Evolutionary conservation across 129 eudicot genomes (phyloP), one percentile per base, ranked within the genome.

Genomic region (Lactuca saligna): DNA sequence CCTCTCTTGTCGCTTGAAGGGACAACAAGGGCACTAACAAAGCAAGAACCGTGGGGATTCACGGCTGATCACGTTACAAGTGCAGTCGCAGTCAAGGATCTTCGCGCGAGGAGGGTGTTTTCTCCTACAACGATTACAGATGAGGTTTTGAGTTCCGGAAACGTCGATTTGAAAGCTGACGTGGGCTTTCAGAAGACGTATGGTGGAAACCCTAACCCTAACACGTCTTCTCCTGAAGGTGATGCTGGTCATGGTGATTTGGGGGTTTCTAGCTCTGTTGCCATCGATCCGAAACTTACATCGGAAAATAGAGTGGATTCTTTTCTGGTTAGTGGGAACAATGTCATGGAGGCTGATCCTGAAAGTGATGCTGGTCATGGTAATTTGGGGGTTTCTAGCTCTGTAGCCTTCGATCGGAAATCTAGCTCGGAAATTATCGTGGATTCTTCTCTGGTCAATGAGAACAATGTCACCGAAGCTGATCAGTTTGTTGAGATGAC

Each of bases 71-170:
- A 60, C 0, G 37, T 8, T 25, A 6, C 66, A 1, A 54, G 35
- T 38, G 57, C 37, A 38, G 15, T 46, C 0, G 54, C 76, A 2
- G 72, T 85, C 34, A 82, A 73, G 58, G 91, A 80, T 70, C 83
- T 86, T 8, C 85, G 91, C 1, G 81, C 87, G 6, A 72, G 77
- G 71, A 74, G 85, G 17, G 87, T 82, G 15, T 82, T 75, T 69
- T 79, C 91, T 20, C 81, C 83, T 1, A 15, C 76, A 10, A 29
- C 79, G 13, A 17, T 66, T 9, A 29, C 68, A 3, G 66, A 51
- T 14, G 79, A 73, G 37, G 62, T 7, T 69, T 71, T 67, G 12
- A 65, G 61, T 48, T 37, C 51, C 4, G 75, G 51, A 2, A 53
- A 61, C 5, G 57, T 34, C 25, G 41, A 13, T 14, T 3, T 48